Base-by-base conservation (phyloP, 169 alveolate genomes). In the Neospora caninum region DNA sequence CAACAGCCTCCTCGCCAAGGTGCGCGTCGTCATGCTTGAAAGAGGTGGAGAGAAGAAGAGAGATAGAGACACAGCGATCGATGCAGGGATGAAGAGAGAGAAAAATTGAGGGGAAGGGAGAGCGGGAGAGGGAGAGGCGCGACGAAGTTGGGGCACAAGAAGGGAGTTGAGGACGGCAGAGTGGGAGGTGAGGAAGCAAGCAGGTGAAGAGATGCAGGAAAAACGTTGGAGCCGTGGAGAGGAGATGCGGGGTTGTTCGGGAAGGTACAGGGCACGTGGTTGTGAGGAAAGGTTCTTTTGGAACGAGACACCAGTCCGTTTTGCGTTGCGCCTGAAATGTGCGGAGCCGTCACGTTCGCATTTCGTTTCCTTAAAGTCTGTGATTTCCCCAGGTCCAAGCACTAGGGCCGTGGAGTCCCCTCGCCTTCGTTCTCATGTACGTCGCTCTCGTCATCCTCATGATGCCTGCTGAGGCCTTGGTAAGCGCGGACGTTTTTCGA, bases 401-500 rank as follows among this genome's bases (percentile, higher is more conserved):
- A 20, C 54, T 92, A 16, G 94, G 94, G 13, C n/a, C 38, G 29
- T 45, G 54, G 53, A 88, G 92, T 34, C 94, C 94, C 36, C 13
- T 92, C 58, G 94, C 94, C 10, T 92, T 80, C 84, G 39, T 92
- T 0, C 87, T 39, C 49, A 31, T 58, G 53, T 92, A 92, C 53
- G 88, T 83, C 34, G 43, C 83, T 43, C 73, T 54, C 34, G 88
- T 92, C 53, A 80, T 69, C 36, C 41, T 67, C 88, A 53, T 92
- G 92, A 34, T 92, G 41, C 94, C 94, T 0, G 94, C 94, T 9
- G 94, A 92, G 54, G 88, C 69, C 25, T 69, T 92, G 87, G 94
- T 92, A 88, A 58, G 92, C 39, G 67, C 25, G 4, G 58, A 49
- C 13, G 4, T 49, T 9, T n/a, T 22, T 0, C 45, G n/a, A 13